These are phyloP conservation scores for Orobanche coerulescens DNA, from an alignment of 257 asterid genomes.

Conservation along the genomic window DNA sequence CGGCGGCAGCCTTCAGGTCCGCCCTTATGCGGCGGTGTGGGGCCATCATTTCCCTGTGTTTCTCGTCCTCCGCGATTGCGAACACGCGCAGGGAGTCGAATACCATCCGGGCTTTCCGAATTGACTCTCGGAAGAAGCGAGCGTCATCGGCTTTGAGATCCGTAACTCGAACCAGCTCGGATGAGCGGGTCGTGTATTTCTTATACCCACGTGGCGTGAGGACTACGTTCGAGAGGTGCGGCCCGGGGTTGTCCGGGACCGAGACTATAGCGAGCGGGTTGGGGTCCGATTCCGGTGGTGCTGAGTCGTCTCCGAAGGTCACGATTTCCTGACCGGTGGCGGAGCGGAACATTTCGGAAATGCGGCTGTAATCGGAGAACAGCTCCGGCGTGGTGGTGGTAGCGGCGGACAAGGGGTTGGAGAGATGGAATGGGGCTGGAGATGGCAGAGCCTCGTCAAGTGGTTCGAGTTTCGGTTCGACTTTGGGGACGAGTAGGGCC, in stretches of 20 bases:
- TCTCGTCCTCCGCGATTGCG: conserved; percentile 42
- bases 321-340: conserved; percentile 23
- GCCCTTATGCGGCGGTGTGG: conserved; percentile 36
- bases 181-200: conserved; percentile 45
- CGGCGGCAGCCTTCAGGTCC: conserved; percentile 61
- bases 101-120: conserved; percentile 56
- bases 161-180: conserved; percentile 69
- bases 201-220: conserved; percentile 27
- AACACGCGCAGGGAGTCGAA: conserved; percentile 66
- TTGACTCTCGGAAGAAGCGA: conserved; percentile 37
- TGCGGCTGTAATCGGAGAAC: conserved; percentile 42
- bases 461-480: conserved; percentile 60
- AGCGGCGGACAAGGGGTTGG: not conserved
- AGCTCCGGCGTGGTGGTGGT: conserved; percentile 11
- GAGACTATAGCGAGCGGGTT: not conserved
- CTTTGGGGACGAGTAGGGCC: conserved; percentile 33
- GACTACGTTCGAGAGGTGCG: conserved; percentile 32
- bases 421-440: conserved; percentile 10
- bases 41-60: conserved; percentile 11
- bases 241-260: conserved; percentile 7
- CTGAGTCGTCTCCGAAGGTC: conserved; percentile 33
- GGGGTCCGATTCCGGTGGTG: conserved; percentile 27
- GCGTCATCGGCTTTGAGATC: conserved; percentile 56
- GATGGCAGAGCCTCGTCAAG: conserved; percentile 31
- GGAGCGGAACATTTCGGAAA: conserved; percentile 37